Percentiles rank a stretch among this genome's conserved stretches.
phyloP scores from a whole-genome alignment of 2,329 filamentous ascomycete genomes.

The Xylaria digitata region DNA sequence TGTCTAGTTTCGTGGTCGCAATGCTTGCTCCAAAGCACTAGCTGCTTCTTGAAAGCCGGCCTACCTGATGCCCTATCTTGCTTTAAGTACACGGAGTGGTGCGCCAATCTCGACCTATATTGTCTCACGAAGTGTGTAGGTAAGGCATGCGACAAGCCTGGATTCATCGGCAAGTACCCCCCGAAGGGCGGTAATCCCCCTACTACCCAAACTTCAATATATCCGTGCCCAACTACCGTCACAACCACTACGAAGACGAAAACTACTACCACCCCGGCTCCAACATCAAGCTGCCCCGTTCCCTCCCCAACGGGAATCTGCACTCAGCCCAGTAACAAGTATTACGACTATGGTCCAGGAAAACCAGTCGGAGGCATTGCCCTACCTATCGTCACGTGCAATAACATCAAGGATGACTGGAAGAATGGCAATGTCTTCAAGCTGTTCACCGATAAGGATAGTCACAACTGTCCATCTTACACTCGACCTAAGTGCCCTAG shows the following conservation, averaged over 20 bases:
- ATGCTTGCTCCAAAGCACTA: slow-evolving; percentile 60
- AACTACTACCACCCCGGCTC: slow-evolving; percentile 42
- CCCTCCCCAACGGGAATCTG: slow-evolving; percentile 65
- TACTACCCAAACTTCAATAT: slow-evolving; percentile 52
- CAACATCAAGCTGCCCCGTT: slow-evolving; percentile 53
- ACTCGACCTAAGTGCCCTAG: slow-evolving; percentile 50
- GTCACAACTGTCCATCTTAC: slow-evolving; percentile 59
- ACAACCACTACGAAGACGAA: slow-evolving; percentile 49
- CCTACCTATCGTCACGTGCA: slow-evolving; percentile 66
- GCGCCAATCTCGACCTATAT: slow-evolving; percentile 57
- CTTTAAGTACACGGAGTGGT: slow-evolving; percentile 64
- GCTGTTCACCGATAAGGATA: slow-evolving; percentile 60
- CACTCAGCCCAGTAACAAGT: slow-evolving; percentile 64
- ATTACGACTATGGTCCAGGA: slow-evolving; percentile 74
- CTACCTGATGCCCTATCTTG: slow-evolving; percentile 62
- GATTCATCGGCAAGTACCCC: slow-evolving; percentile 57
- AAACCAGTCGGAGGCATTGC: slow-evolving; percentile 65
- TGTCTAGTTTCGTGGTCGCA: slow-evolving; percentile 58
- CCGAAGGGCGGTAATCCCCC: slow-evolving; percentile 53
- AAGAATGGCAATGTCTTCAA: slow-evolving; percentile 61
- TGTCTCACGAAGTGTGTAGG: slow-evolving; percentile 55
- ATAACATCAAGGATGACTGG: slow-evolving; percentile 58
- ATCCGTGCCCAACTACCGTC: slow-evolving; percentile 48
- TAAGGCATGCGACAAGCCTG: slow-evolving; percentile 51
- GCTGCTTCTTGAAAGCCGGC: slow-evolving; percentile 64